Base-by-base conservation (phyloP, 768 basidiomycete genomes). In the Mycena capillaripes region DNA sequence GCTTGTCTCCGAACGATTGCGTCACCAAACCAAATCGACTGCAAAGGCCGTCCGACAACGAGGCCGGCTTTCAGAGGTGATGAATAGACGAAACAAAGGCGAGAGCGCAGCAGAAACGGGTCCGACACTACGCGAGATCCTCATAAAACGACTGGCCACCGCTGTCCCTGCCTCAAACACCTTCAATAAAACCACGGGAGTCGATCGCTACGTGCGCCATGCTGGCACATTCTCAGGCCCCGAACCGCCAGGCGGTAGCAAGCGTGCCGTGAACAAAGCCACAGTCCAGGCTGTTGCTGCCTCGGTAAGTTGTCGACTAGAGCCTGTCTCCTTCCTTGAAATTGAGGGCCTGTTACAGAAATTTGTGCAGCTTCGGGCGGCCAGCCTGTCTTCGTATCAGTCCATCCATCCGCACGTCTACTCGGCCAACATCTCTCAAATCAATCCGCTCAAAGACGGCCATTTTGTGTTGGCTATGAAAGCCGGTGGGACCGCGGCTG, bases 11-110 rank as follows among this genome's bases (percentile, higher is more conserved):
- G 27, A 65, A 48, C 52, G 69, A 19, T 27, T 42, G 3, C 59
- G 40, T 1, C 72, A 76, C 56, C 69, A 76, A 42, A 70, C 75
- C 1, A 32, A 63, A 30, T 55, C 59, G 12, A 70, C 66, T 6
- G 52, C 69, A 0, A 55, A 71, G 27, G 72, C 75, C 27, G 70
- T 76, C 50, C 73, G 73, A 16, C 67, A 74, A 48, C 55, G 27
- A 12, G 58, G 53, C 21, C 69, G 56, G 27, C 23, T 65, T 17
- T 34, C 69, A 8, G 19, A 7, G n/a, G 44, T 34, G 6, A 29
- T 44, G 42, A 42, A 4, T 0, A 25, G 17, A 9, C n/a, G 36
- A 34, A 56, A 56, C 23, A 23, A 11, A 2, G 57, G 36, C 34
- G 25, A 25, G 61, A 48, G 2, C 14, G 21, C 12, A 14, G 42